phyloP scores from a whole-genome alignment of 164 flowering plant genomes.

The Vitis riparia region DNA sequence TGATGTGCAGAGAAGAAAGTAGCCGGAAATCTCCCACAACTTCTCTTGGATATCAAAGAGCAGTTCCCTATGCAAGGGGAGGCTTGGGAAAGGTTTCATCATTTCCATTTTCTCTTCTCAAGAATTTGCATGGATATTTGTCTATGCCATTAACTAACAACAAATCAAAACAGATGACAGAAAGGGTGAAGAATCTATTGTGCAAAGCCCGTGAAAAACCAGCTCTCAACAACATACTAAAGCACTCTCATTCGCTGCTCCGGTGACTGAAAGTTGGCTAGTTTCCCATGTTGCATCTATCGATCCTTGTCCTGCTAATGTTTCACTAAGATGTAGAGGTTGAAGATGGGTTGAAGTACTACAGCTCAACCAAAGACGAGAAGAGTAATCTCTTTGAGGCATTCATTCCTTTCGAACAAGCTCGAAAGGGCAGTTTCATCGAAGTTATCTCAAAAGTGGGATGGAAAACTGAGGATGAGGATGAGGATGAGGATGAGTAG shows the following conservation, averaged over 20 bases:
- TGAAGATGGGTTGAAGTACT: too few relatives aligned
- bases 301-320: too few relatives aligned
- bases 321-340: too few relatives aligned
- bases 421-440: too few relatives aligned
- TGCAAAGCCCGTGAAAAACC: conserved; percentile 45
- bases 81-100: conserved; percentile 52
- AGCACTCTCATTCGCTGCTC: conserved; percentile 59
- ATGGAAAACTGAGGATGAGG: too few relatives aligned
- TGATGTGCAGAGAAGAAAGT: conserved; percentile 36
- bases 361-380: too few relatives aligned
- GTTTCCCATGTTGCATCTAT: not conserved
- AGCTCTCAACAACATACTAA: conserved; percentile 45
- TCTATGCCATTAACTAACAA: not conserved
- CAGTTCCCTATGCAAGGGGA: conserved; percentile 57
- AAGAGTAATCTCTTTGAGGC: too few relatives aligned
- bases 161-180: conserved; percentile 49
- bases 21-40: conserved; percentile 64
- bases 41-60: conserved; percentile 38
- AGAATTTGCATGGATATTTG: not conserved
- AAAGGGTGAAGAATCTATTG: conserved; percentile 49
- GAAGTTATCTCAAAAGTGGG: too few relatives aligned
- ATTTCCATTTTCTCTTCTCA: not conserved
- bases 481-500: too few relatives aligned
- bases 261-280: conserved; percentile 24
- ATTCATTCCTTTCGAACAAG: too few relatives aligned